Evolutionary conservation across 371 early-diverging fungal genomes (phyloP), one percentile per base, ranked within the genome.

Genomic region (Apophysomyces variabilis): DNA sequence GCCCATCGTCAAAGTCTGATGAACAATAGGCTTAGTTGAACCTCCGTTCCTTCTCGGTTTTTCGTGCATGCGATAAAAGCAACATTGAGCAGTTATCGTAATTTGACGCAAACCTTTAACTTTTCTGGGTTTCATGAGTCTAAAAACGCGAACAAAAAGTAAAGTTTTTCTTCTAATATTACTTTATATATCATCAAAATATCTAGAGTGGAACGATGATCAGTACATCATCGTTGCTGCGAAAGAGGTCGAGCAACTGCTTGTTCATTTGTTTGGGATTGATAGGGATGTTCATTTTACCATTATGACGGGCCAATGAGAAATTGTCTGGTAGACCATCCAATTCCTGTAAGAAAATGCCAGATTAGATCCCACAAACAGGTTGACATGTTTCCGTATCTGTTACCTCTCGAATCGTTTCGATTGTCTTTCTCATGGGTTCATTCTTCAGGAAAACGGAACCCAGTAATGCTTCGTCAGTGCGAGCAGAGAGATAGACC

Each of bases 271-370:
- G 91, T 68, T 89, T 89, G 16, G 78, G 66, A 66, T 78, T 85
- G 57, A 91, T 78, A 8, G 91, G 91, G 47, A 91, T 83, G 11
- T 72, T 76, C 50, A 85, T 76, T 64, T 86, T 82, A 50, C 91
- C 89, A 50, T 89, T 91, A 65, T 85, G 80, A 18, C 89, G 79
- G 1, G 86, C 75, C 8, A 91, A 16, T 0, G 69, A 66, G 61
- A 89, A 88, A 7, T 70, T 57, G 1, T 66, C 73, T 0, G 91
- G 89, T 7, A 89, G 62, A 12, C 79, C 84, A 66, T 89, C 91
- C 37, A 91, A 70, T 68, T 91, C 91, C 76, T 85, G 47, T 11
- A 47, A 26, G 26, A 26, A 26, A 26, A 26, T 26, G 26, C 26
- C 26, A 26, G 26, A 2, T 26, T 26, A 58, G 16, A 8, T 26